These are phyloP conservation scores for Pleurotus djamor DNA, from an alignment of 768 basidiomycete genomes.

Conservation along the genomic window DNA sequence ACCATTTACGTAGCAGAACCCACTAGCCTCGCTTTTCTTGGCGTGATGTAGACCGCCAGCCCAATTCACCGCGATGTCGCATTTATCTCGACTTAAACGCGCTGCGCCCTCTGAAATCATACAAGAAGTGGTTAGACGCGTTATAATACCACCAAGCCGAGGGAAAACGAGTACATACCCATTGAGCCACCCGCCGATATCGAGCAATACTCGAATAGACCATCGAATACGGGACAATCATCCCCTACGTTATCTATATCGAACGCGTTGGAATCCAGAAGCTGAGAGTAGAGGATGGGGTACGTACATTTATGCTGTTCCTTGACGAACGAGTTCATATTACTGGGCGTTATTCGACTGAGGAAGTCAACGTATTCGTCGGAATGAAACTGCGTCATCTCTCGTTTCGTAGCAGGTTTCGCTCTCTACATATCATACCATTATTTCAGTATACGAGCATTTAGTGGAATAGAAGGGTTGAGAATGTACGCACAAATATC, in stretches of 20 bases:
- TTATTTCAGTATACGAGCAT: too few relatives aligned
- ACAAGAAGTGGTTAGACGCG: conserved; percentile 1
- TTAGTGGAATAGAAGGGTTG: too few relatives aligned
- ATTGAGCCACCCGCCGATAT: conserved; percentile 96
- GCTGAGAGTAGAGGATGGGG: too few relatives aligned
- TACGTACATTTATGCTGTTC: conserved; percentile 99
- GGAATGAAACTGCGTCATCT: conserved; percentile 99
- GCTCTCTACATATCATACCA: conserved; percentile 88
- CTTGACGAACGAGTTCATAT: conserved; percentile 90
- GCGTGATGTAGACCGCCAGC: conserved; percentile 98
- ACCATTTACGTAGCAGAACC: conserved; percentile 96
- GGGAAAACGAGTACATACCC: conserved; percentile 43
- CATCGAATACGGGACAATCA: conserved; percentile 96
- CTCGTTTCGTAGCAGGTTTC: conserved; percentile 98
- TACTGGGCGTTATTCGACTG: conserved; percentile 89
- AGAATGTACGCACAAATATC: conserved; percentile 96
- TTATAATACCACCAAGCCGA: background rate
- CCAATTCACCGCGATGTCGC: conserved; percentile 97
- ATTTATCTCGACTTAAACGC: conserved; percentile 76
- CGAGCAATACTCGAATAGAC: conserved; percentile 94
- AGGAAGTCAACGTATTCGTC: conserved; percentile 99
- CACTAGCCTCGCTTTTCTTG: conserved; percentile 97
- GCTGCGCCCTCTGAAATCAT: conserved; percentile 49
- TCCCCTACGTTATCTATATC: conserved; percentile 57
- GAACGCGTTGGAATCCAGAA: too few relatives aligned